Percentiles rank a stretch among this genome's conserved stretches.
These are phyloP conservation scores for Thoreauomyces humboldtii DNA, from an alignment of 192 early-diverging fungal genomes.

Conservation along the genomic window DNA sequence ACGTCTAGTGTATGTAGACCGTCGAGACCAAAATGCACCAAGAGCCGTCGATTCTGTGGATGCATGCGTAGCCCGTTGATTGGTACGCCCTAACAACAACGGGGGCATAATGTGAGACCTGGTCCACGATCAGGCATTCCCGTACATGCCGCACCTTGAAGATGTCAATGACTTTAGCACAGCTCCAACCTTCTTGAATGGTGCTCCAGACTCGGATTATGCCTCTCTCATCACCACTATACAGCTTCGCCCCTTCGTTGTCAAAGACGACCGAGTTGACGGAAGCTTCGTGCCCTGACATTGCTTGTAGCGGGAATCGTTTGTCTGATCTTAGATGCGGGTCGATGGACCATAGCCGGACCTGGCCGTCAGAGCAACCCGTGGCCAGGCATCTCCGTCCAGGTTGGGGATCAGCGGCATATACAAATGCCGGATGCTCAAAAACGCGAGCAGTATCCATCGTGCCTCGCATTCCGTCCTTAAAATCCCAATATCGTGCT, in stretches of 20 bases:
- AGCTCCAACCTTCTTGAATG: slow-evolving; percentile 23
- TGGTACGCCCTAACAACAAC: slow-evolving; percentile 10
- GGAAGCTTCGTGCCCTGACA: slow-evolving; percentile 29
- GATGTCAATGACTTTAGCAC: slow-evolving; percentile 36
- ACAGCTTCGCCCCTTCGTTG: slow-evolving; percentile 36
- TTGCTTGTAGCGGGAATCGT: slow-evolving; percentile 15
- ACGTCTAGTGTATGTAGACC: slow-evolving; percentile 39
- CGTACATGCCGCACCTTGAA: slow-evolving; percentile 10
- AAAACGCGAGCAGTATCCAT: slow-evolving; percentile 4
- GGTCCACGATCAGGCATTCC: neutral
- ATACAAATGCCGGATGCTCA: slow-evolving; percentile 45
- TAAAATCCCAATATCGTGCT: slow-evolving; percentile 39
- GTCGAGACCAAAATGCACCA: slow-evolving; percentile 28
- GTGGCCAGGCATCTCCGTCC: slow-evolving; percentile 27
- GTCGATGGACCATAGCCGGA: slow-evolving; percentile 32
- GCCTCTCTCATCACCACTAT: slow-evolving; percentile 40
- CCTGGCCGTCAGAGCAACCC: slow-evolving; percentile 38
- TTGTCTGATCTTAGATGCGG: neutral
- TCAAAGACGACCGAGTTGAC: slow-evolving; percentile 46
- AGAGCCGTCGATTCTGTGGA: slow-evolving; percentile 34
- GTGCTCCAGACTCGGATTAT: slow-evolving; percentile 45
- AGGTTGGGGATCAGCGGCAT: slow-evolving; percentile 17
- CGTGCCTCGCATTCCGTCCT: slow-evolving; percentile 13
- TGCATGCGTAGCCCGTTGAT: slow-evolving; percentile 36
- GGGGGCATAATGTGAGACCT: neutral